Conservation (phyloP, 169 alveolate genomes). For the Hepatocystis sp. region DNA sequence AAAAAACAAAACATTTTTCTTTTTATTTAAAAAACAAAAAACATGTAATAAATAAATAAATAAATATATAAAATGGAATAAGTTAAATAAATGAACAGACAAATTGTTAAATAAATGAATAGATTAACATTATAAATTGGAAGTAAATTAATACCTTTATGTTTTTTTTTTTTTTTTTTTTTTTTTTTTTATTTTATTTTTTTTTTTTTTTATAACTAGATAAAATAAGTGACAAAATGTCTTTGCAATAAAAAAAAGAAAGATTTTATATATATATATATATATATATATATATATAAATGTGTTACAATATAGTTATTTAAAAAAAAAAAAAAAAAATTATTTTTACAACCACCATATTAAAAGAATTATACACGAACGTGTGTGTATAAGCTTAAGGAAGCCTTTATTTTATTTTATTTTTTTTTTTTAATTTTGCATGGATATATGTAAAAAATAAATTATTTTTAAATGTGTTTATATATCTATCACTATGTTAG, state of each 20-base stretch:
- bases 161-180: neutral
- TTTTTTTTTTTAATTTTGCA: conserved; percentile 5
- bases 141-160: no score
- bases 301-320: no score
- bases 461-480: neutral
- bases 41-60: no score
- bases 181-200: neutral
- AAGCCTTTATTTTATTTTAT: neutral
- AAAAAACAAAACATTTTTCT: no score
- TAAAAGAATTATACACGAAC: conserved; percentile 6
- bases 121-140: no score
- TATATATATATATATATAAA: no score
- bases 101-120: no score
- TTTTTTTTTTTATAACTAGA: neutral
- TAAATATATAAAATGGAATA: no score
- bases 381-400: no score
- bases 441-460: neutral
- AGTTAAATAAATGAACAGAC: no score
- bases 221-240: neutral
- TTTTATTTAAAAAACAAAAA: no score
- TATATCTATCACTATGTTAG: neutral
- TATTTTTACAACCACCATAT: neutral
- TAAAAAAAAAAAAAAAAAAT: conserved; percentile 13
- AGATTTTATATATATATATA: no score
- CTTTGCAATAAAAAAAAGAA: conserved; percentile 3